These are phyloP conservation scores for Clavaria fumosa DNA, from an alignment of 768 basidiomycete genomes.

Conservation along the genomic window DNA sequence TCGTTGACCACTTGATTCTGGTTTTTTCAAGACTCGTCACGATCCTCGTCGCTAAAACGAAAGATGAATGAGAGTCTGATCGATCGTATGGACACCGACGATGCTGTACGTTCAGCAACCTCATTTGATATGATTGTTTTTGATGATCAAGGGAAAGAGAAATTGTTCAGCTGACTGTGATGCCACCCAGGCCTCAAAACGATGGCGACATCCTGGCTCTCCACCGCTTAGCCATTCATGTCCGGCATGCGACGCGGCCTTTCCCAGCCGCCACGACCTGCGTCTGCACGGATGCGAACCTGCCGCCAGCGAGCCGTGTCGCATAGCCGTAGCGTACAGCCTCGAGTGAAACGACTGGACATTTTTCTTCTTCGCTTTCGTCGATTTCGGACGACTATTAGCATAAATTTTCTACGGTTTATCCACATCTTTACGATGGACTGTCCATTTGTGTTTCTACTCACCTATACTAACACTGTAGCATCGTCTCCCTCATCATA, in stretches of 20 bases:
- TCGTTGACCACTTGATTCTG: neutral
- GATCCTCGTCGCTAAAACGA: too few relatives aligned
- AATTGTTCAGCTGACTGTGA: conserved; percentile 36
- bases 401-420: too few relatives aligned
- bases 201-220: conserved; percentile 2
- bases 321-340: conserved; percentile 57
- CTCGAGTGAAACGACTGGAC: conserved; percentile 31
- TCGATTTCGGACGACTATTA: too few relatives aligned
- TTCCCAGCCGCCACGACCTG: conserved; percentile 42
- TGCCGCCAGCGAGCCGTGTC: conserved; percentile 51
- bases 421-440: too few relatives aligned
- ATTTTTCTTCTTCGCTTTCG: conserved; percentile 1
- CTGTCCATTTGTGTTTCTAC: too few relatives aligned
- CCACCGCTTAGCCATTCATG: conserved; percentile 44
- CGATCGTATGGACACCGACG: conserved; percentile 8
- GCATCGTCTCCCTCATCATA: too few relatives aligned
- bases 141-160: neutral
- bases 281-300: conserved; percentile 40
- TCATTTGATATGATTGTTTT: neutral
- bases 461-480: too few relatives aligned
- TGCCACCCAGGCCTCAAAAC: conserved; percentile 19
- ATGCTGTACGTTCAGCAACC: conserved; percentile 17
- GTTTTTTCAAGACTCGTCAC: too few relatives aligned
- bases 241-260: conserved; percentile 60
- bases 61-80: neutral